Base-by-base conservation (phyloP, 345 rosid genomes). In the Eucalyptus sp. region DNA sequence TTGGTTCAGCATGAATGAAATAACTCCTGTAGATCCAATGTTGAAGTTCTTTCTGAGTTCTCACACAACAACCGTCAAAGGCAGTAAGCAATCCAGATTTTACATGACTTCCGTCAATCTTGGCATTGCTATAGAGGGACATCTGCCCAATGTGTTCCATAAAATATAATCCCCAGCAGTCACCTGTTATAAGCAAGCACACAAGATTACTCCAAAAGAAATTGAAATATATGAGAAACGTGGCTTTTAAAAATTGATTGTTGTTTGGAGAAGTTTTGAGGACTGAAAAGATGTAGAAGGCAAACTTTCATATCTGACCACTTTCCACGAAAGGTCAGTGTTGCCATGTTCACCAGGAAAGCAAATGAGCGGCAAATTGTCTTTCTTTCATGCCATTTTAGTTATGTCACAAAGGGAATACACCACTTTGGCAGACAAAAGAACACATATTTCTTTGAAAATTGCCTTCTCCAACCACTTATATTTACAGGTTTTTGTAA, bases 101-200 rank as follows among this genome's bases (percentile, higher is more conserved):
- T 76, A 37, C 27, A 76, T 18, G 13, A 20, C 46, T 76, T 76
- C 46, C 62, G 18, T 20, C 90, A 68, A 92, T 52, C 88, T 90
- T 89, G 87, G 91, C 89, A 50, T 86, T 76, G 84, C 91, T 88
- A 95, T 95, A 50, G 94, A 92, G 20, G 99, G 99, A 91, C 98
- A 97, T 86, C 96, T 94, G 88, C 99, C 99, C 89, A 98, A 90
- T 51, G 99, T 98, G 91, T 97, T 97, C 99, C 99, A 97, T 91
- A 97, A 89, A 89, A 97, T 95, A 90, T 98, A 98, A 88, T 98
- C 97, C 68, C 98, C 99, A 18, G 96, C 95, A 54, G 90, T 93
- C 87, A 94, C 97, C 99, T 98, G 95, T 88, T 29, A 51, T 18
- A 51, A 43, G 46, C 66, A 86, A 41, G 87, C 29, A 50, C 56